Base-by-base conservation (phyloP, 2,329 filamentous ascomycete genomes). In the Herpotrichia juniperi region DNA sequence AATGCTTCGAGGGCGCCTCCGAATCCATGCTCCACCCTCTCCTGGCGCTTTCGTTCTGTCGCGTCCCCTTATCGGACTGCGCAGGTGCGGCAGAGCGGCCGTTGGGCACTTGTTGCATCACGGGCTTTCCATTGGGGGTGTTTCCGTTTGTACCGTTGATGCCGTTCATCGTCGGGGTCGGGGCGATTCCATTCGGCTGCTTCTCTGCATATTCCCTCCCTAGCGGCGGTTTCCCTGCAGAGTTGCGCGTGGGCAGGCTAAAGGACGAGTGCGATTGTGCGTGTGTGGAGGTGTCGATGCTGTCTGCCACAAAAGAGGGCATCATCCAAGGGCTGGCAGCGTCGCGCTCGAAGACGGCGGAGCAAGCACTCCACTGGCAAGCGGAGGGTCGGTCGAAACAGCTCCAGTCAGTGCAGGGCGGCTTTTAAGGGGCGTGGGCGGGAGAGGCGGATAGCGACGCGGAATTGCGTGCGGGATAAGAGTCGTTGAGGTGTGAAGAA, bases 221-320 rank as follows among this genome's bases (percentile, higher is more conserved):
- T 22, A 57, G 50, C 43, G 51, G 58, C 31, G 59, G 53, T 44
- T 63, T 62, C 58, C 69, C 69, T 21, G 53, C 59, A 16, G 66
- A 60, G 28, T 59, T 61, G 58, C 61, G 68, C 49, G 63, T 57
- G 48, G 61, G 61, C 43, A 63, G 51, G 28, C 55, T 58, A 54
- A 64, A 62, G 16, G 56, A 37, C 19, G 67, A 63, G 49, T 63
- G 63, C 34, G 68, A 47, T 42, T 59, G 59, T 50, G 61, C 56
- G 53, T 67, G 70, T 50, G 69, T 68, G 56, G 72, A 66, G 65
- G 69, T 73, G 68, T 66, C 74, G 66, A 63, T 71, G 59, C 78
- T 71, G 66, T 79, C 78, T 66, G 76, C 71, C 68, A 79, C 68
- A 69, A 79, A 75, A 59, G 77, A 77, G 71, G 81, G 79, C 81